Base-by-base conservation (phyloP, 1,284 basidiomycete genomes). In the Porodaedalea pini region DNA sequence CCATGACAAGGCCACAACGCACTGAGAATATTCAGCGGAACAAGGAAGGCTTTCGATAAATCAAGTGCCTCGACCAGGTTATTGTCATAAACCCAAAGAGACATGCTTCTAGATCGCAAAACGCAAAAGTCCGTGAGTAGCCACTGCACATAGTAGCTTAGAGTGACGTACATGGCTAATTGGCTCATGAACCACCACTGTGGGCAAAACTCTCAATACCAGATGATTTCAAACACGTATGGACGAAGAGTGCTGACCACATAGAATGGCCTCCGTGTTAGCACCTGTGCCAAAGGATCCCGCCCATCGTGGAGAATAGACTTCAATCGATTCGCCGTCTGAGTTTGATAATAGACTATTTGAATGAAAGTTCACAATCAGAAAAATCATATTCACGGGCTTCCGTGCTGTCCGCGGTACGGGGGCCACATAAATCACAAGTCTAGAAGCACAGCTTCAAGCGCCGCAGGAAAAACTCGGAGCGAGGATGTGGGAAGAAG, bases 1-100 rank as follows among this genome's bases (percentile, higher is more conserved):
- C 87, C 72, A 54, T 75, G 71, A 65, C 83, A 88, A 3, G 85
- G 86, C 88, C 88, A 91, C 32, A 90, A 71, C 17, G 74, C 76
- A 63, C 82, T 85, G 67, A 88, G 75, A 21, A 82, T 79, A 58
- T 90, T 85, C 27, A 88, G 72, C 3, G 83, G 78, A 5, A 78
- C 68, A 19, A 89, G 71, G 60, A 90, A 80, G 0, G 77, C 73
- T 66, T 87, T 86, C 4, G 79, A 87, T 10, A 90, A 74, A 39
- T 86, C 78, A n/a, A 90, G 70, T 13, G 86, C 84, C 48, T 79
- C 76, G 48, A 75, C 68, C 29, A 88, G 71, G 2, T 76, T 72
- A 15, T 71, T 76, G 64, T 90, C 85, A 60, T 81, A 77, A 49
- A 78, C 78, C 83, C 85, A 90, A 23, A 90, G 65, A 2, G 78